phyloP scores from a whole-genome alignment of 2,329 filamentous ascomycete genomes.

The Botrytis byssoidea region DNA sequence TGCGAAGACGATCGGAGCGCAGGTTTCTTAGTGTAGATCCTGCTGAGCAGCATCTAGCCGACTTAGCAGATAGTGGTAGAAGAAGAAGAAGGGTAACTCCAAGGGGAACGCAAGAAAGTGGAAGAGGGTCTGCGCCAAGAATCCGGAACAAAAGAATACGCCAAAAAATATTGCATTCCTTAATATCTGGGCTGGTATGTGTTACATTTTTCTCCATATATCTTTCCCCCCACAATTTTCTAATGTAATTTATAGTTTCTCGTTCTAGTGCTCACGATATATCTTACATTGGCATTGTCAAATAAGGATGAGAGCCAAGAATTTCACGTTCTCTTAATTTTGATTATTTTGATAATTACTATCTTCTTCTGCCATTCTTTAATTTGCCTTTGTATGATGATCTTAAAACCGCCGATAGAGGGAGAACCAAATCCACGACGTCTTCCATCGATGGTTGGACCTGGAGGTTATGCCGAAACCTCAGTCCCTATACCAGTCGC shows the following conservation, averaged over 20 bases:
- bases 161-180: conserved; percentile 56
- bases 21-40: conserved; percentile 47
- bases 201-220: background rate
- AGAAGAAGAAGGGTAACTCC: conserved; percentile 37
- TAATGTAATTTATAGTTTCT: conserved; percentile 32
- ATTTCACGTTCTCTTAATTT: conserved; percentile 76
- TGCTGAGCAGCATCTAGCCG: conserved; percentile 49
- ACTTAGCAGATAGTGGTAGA: conserved; percentile 46
- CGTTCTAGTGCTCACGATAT: conserved; percentile 34
- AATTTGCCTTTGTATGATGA: conserved; percentile 68
- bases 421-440: conserved; percentile 38
- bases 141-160: conserved; percentile 54
- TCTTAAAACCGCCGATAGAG: conserved; percentile 45
- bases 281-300: conserved; percentile 70
- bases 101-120: conserved; percentile 29
- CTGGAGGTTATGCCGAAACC: conserved; percentile 68
- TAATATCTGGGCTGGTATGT: conserved; percentile 56
- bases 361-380: conserved; percentile 80
- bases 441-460: conserved; percentile 50
- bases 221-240: background rate
- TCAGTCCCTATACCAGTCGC: conserved; percentile 73
- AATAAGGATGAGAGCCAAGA: conserved; percentile 63
- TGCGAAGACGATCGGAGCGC: conserved; percentile 26
- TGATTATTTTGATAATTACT: conserved; percentile 70
- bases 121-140: conserved; percentile 47